Evolutionary conservation across 108 stramenopile species (phyloP), one percentile per base, ranked within the genome.

Genomic region (Pseudonitzschia multiseries): DNA sequence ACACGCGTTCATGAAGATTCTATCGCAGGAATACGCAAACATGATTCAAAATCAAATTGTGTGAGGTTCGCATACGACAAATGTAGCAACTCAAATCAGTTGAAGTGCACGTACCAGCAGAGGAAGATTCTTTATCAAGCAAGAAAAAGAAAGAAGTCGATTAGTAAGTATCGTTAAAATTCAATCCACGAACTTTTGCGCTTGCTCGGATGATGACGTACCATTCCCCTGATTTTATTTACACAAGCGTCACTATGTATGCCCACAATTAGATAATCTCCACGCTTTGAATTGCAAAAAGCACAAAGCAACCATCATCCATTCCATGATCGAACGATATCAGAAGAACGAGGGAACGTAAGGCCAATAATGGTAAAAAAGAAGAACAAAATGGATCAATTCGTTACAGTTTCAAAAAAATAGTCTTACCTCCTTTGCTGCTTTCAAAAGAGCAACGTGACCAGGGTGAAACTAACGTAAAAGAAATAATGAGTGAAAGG

Each of bases 181-280:
- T 54, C 4, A 6, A 8, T 24, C 8, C 22, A 54, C 8, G 53
- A 54, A 54, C 9, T 54, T n/a, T n/a, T 8, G 24, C n/a, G 53
- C 15, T 31, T 15, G 50, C 17, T 15, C 24, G 50, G 31, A 56
- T 2, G 24, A 56, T 48, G 24, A 62, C 61, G 12, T 41, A 62
- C 61, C 21, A 82, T 85, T 31, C 95, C 96, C 8, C 85, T 84
- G 21, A 79, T 79, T 64, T 85, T 83, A 86, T 98, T 97, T 4
- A 99, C 97, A 15, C 89, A 82, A 57, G 88, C 77, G 81, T 99
- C 99, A 68, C 95, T 87, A 73, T 99, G 97, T 40, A 99, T 88
- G 43, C 99, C 99, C n/a, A 96, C 99, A 61, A 99, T 89, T 5
- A 99, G 75, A 73, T 98, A 99, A 79, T 98, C 96, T 21, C 98